phyloP scores from a whole-genome alignment of 345 rosid species.

The Populus euphratica region DNA sequence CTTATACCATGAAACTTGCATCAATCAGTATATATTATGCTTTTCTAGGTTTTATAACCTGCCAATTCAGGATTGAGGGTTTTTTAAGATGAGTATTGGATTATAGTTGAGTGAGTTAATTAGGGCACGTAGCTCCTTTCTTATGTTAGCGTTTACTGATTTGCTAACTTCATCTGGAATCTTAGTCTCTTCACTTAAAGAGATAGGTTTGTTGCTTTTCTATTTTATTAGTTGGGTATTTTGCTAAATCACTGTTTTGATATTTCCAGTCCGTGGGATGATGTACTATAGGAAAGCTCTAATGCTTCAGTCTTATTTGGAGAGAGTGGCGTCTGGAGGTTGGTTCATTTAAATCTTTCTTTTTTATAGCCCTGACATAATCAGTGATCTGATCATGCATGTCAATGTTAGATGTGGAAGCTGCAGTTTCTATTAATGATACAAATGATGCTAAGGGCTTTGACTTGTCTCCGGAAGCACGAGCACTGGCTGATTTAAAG shows the following conservation, averaged over 20 bases:
- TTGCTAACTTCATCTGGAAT: background rate
- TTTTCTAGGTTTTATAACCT: no score
- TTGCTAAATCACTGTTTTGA: slow-evolving; percentile 6
- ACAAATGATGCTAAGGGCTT: slow-evolving; percentile 68
- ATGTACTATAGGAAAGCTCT: slow-evolving; percentile 98
- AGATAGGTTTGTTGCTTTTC: background rate
- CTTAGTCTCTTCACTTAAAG: background rate
- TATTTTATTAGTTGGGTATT: background rate
- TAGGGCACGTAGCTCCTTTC: no score
- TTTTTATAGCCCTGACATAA: slow-evolving; percentile 10
- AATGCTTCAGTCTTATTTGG: slow-evolving; percentile 88
- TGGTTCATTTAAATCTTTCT: slow-evolving; percentile 19
- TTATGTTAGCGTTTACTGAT: no score
- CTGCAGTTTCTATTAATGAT: slow-evolving; percentile 48
- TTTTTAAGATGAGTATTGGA: no score
- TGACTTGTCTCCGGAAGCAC: slow-evolving; percentile 85
- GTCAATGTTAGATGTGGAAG: slow-evolving; percentile 57
- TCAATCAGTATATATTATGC: no score
- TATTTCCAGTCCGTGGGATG: slow-evolving; percentile 91
- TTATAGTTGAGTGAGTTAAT: no score
- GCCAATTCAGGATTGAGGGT: no score
- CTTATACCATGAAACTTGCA: no score
- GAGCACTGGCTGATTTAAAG: slow-evolving; percentile 86
- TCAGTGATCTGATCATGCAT: slow-evolving; percentile 17
- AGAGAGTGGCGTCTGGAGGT: slow-evolving; percentile 70